Conservation (phyloP, 345 rosid species). For the thale cress (Arabidopsis thaliana) region DNA sequence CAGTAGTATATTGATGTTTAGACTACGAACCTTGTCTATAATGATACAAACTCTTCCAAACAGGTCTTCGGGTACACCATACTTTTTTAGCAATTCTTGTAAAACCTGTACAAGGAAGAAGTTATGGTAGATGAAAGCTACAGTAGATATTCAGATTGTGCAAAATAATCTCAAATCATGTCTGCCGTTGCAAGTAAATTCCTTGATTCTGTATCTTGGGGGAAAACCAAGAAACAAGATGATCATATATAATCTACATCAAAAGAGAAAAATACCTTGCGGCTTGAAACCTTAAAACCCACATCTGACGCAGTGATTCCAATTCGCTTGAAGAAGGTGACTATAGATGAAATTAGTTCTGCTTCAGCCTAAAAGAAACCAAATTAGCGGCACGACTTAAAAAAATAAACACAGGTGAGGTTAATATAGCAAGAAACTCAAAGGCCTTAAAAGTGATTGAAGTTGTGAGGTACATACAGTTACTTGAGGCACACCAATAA, state of each 20-base stretch:
- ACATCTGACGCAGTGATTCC: conserved; percentile 86
- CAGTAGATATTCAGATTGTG: conserved; percentile 15
- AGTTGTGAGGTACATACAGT: conserved; percentile 54
- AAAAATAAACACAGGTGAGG: conserved; percentile 2
- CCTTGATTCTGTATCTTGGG: background rate
- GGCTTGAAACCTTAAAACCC: conserved; percentile 91
- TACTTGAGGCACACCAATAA: conserved; percentile 84
- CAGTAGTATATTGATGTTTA: conserved; percentile 18
- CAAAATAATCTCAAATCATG: conserved; percentile 1
- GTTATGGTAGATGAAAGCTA: conserved; percentile 5
- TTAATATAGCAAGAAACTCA: background rate
- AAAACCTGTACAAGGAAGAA: conserved; percentile 60
- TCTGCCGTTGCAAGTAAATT: background rate
- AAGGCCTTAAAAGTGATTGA: conserved; percentile 10
- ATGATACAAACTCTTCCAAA: conserved; percentile 86
- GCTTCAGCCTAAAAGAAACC: conserved; percentile 78
- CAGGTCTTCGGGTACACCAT: conserved; percentile 69
- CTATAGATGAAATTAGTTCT: conserved; percentile 81
- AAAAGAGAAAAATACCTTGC: conserved; percentile 62
- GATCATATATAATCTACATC: conserved; percentile 26
- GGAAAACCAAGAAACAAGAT: conserved; percentile 8
- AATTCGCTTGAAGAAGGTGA: conserved; percentile 79
- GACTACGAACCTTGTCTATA: conserved; percentile 84
- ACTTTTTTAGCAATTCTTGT: conserved; percentile 77
- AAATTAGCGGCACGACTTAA: background rate